These are phyloP conservation scores for Linnemannia hyalina DNA, from an alignment of 192 early-diverging fungal genomes.

Conservation along the genomic window DNA sequence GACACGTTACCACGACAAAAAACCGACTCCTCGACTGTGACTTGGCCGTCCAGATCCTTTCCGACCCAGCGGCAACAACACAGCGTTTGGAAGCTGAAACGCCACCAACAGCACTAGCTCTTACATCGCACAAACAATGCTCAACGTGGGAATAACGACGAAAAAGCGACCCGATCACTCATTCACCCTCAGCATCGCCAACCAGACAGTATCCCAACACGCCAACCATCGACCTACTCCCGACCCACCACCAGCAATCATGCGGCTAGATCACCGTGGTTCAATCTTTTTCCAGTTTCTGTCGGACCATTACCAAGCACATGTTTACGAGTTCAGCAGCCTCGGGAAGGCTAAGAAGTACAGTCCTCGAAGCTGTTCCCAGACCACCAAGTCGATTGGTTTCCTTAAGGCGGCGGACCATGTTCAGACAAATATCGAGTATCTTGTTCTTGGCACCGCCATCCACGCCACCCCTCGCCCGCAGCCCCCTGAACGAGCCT, in stretches of 20 bases:
- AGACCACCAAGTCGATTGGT: not conserved
- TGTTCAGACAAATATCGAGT: not conserved
- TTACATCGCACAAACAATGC: not conserved
- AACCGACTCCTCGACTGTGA: no score
- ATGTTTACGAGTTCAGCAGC: not conserved
- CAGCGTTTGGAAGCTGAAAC: not conserved
- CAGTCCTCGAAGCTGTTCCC: not conserved
- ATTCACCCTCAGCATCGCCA: not conserved
- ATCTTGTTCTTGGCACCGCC: not conserved
- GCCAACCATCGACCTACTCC: not conserved
- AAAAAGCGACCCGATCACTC: not conserved
- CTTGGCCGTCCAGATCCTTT: not conserved
- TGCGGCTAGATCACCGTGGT: not conserved
- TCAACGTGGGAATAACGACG: not conserved
- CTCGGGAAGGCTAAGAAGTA: not conserved
- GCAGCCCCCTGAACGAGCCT: no score
- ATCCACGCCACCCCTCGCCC: no score
- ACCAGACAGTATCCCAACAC: no score
- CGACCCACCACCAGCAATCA: not conserved
- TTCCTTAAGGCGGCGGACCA: not conserved
- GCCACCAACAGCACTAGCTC: no score
- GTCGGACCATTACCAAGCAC: not conserved
- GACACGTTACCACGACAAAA: not conserved
- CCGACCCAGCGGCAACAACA: not conserved
- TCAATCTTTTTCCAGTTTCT: not conserved